A percentile compares a stretch with the other conserved stretches of the same genome.
phyloP scores from a whole-genome alignment of 495 filamentous ascomycete genomes.

The Aeminium ludgeri region DNA sequence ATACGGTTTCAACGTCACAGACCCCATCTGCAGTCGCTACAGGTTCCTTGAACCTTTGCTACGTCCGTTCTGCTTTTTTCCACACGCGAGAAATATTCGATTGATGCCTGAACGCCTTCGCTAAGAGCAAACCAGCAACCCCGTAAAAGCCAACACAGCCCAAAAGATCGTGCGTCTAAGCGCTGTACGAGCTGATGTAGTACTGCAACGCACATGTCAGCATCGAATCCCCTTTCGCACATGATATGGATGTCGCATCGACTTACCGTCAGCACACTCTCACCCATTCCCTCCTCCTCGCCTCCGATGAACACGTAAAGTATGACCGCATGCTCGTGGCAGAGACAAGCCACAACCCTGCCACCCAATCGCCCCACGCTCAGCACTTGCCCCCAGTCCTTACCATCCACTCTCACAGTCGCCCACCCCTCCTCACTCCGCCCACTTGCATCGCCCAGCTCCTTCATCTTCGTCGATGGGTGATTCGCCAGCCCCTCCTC shows the following conservation, averaged over 20 bases:
- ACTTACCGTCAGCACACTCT: slow-evolving; percentile 26
- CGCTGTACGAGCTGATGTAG: slow-evolving; percentile 25
- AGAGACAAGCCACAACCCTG: slow-evolving; percentile 78
- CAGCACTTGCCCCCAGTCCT: slow-evolving; percentile 77
- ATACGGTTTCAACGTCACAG: too few species aligned
- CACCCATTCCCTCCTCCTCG: slow-evolving; percentile 19
- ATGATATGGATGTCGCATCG: background rate
- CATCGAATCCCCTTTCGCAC: background rate
- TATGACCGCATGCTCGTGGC: slow-evolving; percentile 67
- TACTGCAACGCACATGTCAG: slow-evolving; percentile 17
- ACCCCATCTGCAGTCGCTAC: too few species aligned
- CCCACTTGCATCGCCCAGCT: slow-evolving; percentile 27
- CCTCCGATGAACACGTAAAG: slow-evolving; percentile 63
- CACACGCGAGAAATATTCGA: background rate
- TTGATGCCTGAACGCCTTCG: background rate
- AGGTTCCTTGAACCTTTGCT: too few species aligned
- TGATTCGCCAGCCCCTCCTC: slow-evolving; percentile 49
- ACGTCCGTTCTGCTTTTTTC: too few species aligned
- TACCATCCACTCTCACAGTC: slow-evolving; percentile 73
- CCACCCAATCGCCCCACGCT: slow-evolving; percentile 79
- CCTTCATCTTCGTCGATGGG: slow-evolving; percentile 54
- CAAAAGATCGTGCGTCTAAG: background rate
- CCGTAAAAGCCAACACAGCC: background rate
- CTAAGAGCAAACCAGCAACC: background rate
- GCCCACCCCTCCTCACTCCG: slow-evolving; percentile 59